Conservation (phyloP, 306 rosid genomes). For the Lathyrus sativus region DNA sequence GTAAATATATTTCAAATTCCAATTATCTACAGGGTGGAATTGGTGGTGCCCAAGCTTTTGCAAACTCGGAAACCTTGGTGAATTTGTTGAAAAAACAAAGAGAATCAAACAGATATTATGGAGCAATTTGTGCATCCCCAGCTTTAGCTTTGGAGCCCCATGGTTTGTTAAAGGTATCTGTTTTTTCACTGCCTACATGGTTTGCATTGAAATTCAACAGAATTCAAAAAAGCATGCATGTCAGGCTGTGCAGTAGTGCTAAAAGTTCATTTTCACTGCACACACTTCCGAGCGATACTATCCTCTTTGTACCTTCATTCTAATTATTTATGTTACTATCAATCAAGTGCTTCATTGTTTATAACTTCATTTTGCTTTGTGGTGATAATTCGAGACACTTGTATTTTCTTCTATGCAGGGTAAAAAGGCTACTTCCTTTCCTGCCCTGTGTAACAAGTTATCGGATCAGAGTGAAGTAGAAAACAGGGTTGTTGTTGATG, state of each 20-base stretch:
- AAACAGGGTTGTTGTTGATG: slow-evolving; percentile 82
- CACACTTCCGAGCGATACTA: too few relatives aligned
- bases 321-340: too few relatives aligned
- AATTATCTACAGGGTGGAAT: slow-evolving; percentile 75
- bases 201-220: too few relatives aligned
- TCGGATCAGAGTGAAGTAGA: slow-evolving; percentile 74
- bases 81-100: slow-evolving; percentile 70
- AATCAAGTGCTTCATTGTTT: too few relatives aligned
- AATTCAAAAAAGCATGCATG: too few relatives aligned
- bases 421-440: slow-evolving; percentile 84
- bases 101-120: slow-evolving; percentile 75
- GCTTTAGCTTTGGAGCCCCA: slow-evolving; percentile 88
- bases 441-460: slow-evolving; percentile 65
- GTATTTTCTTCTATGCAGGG: slow-evolving; percentile 49
- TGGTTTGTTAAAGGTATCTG: slow-evolving; percentile 80
- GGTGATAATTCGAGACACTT: slow-evolving; percentile 10
- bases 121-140: slow-evolving; percentile 97
- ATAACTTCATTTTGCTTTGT: not conserved
- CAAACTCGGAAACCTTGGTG: slow-evolving; percentile 74
- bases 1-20: slow-evolving; percentile 35
- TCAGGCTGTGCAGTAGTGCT: too few relatives aligned
- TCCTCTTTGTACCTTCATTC: too few relatives aligned
- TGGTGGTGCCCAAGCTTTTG: slow-evolving; percentile 91
- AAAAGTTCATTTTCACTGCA: too few relatives aligned
- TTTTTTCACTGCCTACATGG: too few relatives aligned